Base-by-base conservation (phyloP, 23 red algal genomes). In the Cyanidiococcus yangmingshanensis region DNA sequence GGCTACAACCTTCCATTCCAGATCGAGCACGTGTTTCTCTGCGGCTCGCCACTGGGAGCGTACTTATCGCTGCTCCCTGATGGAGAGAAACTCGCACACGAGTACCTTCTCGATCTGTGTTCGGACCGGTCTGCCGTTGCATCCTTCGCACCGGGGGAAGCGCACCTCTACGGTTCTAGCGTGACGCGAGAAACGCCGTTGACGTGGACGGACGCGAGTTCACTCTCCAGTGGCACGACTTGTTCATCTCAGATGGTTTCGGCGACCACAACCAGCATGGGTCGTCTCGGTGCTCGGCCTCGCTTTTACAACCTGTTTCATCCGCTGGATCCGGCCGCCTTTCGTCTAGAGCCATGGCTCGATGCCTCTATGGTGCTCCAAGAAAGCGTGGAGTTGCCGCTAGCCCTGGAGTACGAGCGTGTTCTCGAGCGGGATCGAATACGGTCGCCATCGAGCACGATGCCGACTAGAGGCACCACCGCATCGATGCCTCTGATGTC, bases 301-400 rank as follows among this genome's bases (percentile, higher is more conserved):
- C 39, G 38, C 37, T 77, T 77, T 32, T 77, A 50, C 26, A 77
- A 77, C 31, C 36, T 77, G 75, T 38, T 51, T 1, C 39, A 40
- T 40, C 75, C 75, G 75, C 25, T 77, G 75, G 75, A 77, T 45
- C 75, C 75, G 40, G 39, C 41, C 0, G 75, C 75, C 2, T 77
- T 77, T 50, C 75, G 75, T 31, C 39, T 77, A 31, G 75, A 77
- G 36, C 75, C 75, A 27, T 77, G 75, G 75, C 36, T 77, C 18
- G 39, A 50, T 30, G 21, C 30, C 0, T 30, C 27, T 18, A 50
- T 77, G 39, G 75, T 40, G 75, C 25, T 50, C 21, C 39, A 77
- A 29, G 63, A 71, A 29, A 71, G 63, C 63, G 63, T 71, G 63
- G 63, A 71, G 27, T 30, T 71, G 27, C 63, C 63, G 63, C 63